Evolutionary conservation across 2,329 filamentous ascomycete genomes (phyloP).

Genomic region (Aspergillus fructus): DNA sequence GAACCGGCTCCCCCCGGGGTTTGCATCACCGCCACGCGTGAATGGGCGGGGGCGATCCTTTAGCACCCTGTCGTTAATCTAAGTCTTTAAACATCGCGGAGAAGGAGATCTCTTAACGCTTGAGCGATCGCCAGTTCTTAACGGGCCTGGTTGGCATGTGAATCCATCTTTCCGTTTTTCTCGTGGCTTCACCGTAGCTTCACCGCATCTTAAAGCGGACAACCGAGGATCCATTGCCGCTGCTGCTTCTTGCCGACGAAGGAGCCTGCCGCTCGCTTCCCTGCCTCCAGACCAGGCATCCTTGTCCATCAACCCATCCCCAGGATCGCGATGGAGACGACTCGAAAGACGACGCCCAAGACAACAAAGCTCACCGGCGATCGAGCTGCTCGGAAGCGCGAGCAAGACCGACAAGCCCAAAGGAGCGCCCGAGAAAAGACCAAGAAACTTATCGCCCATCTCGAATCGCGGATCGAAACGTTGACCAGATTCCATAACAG

Average conservation of each 20-base stretch:
- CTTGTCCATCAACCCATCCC: not conserved
- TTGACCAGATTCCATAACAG: conserved; percentile 10
- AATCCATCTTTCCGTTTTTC: not conserved
- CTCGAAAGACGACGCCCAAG: conserved; percentile 1
- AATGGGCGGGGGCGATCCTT: conserved; percentile 5
- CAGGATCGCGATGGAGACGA: conserved; percentile 6
- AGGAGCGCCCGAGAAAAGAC: conserved; percentile 15
- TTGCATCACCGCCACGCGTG: conserved; percentile 2
- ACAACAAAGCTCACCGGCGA: conserved; percentile 8
- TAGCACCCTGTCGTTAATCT: conserved; percentile 3
- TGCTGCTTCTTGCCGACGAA: not conserved
- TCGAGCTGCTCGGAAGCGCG: conserved; percentile 13
- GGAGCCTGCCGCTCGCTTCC: not conserved
- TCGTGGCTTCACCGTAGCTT: not conserved
- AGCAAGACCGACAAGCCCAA: conserved; percentile 16
- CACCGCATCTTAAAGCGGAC: not conserved
- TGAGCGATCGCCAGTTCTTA: conserved; percentile 4
- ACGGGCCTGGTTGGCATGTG: conserved; percentile 6
- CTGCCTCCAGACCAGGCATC: not conserved
- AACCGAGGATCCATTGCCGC: not conserved
- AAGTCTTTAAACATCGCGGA: conserved; percentile 4
- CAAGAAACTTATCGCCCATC: conserved; percentile 9
- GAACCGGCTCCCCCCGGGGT: too few relatives aligned
- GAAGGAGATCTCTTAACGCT: not conserved
- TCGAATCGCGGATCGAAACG: conserved; percentile 13